Conservation (phyloP, 1,139 yeast species). For the Komagataea norvegica region DNA sequence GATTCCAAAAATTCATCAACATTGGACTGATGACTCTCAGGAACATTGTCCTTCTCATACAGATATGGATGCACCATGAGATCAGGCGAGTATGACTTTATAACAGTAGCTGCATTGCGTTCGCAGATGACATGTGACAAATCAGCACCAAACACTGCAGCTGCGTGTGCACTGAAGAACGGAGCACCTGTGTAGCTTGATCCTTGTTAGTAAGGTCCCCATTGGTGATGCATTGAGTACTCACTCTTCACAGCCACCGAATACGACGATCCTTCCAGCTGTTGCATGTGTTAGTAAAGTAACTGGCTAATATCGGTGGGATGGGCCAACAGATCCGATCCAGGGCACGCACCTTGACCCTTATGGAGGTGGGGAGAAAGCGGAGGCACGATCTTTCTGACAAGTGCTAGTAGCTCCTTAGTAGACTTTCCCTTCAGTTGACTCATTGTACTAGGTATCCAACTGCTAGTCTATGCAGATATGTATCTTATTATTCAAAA, state of each 20-base stretch:
- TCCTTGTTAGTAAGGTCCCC: conserved; percentile 5
- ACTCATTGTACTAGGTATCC: conserved; percentile 5
- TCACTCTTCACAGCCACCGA: conserved; percentile 89
- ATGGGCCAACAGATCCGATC: too few relatives aligned
- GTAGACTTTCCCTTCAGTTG: conserved; percentile 20
- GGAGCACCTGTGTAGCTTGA: conserved; percentile 88
- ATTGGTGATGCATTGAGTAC: too few relatives aligned
- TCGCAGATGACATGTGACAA: conserved; percentile 87
- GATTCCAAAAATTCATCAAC: conserved; percentile 33
- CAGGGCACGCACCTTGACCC: conserved; percentile 57
- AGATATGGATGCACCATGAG: conserved; percentile 95
- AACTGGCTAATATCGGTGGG: too few relatives aligned
- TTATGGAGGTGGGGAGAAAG: conserved; percentile 68
- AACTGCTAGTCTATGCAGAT: neutral
- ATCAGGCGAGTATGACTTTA: conserved; percentile 87
- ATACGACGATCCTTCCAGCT: conserved; percentile 78
- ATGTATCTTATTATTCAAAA: too few relatives aligned
- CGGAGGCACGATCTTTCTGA: conserved; percentile 69
- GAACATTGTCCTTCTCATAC: conserved; percentile 27
- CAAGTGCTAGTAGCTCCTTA: conserved; percentile 43
- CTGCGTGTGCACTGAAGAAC: conserved; percentile 78
- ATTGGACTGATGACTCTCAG: conserved; percentile 5
- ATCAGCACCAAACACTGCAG: conserved; percentile 84
- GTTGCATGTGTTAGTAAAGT: neutral
- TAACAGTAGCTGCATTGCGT: conserved; percentile 67